Base-by-base conservation (phyloP, 2,329 filamentous ascomycete species). In the Hypomyces perniciosus region DNA sequence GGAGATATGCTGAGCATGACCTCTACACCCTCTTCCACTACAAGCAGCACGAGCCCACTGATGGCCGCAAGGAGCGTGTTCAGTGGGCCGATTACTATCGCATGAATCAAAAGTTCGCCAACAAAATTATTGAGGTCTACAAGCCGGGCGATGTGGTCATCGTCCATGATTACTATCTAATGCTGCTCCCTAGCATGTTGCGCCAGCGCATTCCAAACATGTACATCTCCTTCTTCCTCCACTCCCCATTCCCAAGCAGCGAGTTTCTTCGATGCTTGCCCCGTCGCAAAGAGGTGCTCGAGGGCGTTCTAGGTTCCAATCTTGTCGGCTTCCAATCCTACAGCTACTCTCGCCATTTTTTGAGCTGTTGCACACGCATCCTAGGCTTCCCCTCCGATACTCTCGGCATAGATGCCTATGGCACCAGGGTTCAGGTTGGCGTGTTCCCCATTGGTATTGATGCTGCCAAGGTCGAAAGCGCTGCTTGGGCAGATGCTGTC, bases 381-480 rank as follows among this genome's bases (percentile, higher is more conserved):
- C 77, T 96, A 6, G 88, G 88, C n/a, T 95, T 95, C 62, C 86
- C 90, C 42, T 95, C 90, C 0, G 90, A 91, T 53, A 83, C 83
- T 1, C 83, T 85, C 4, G 90, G 91, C 5, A 88, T 96, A 5
- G 89, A 96, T 65, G 88, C 89, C 4, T 95, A 92, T 62, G 92
- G 91, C 6, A 81, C 86, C 8, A 88, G 92, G 59, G 90, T 96
- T 27, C 88, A 91, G 46, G 88, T 96, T 20, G 91, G 92, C 51
- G 90, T 95, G 12, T 95, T 96, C 66, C 91, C 92, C 12, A 96
- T 96, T 55, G 93, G 92, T 34, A 95, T 97, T 59, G 90, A 96
- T 66, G 88, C 86, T n/a, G 79, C 80, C 54, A 84, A 85, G 55
- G 89, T 93, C 12, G 83, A 90, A 63, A 79, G 78, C 48, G 73